phyloP scores from a whole-genome alignment of 140 eudicot genomes.

The Cichorium intybus region DNA sequence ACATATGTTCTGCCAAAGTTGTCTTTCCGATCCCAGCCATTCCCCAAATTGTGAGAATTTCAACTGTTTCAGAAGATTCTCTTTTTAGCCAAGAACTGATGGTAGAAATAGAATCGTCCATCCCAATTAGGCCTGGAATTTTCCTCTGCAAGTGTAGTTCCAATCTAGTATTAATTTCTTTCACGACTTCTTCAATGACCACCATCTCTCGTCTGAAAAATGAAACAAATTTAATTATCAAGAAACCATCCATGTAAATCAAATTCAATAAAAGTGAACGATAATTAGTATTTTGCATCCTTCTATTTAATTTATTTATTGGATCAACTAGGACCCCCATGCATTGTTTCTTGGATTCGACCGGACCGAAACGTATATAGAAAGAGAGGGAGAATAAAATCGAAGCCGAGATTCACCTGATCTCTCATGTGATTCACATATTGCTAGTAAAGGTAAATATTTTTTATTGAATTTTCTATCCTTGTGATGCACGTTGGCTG shows the following conservation, averaged over 20 bases:
- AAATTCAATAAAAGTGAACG: neutral
- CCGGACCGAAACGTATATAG: too few species aligned
- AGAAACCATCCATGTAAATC: too few species aligned
- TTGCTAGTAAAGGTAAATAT: too few species aligned
- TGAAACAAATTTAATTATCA: neutral
- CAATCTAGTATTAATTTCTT: neutral
- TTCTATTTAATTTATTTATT: too few species aligned
- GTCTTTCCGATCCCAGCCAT: conserved; percentile 16
- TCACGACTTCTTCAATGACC: conserved; percentile 9
- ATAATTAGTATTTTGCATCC: neutral
- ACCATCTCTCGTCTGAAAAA: neutral
- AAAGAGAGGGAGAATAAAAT: too few species aligned
- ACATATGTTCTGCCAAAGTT: too few species aligned
- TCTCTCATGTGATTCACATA: too few species aligned
- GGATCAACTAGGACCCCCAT: too few species aligned
- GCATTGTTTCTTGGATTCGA: too few species aligned
- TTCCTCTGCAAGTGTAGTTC: neutral
- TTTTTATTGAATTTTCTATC: too few species aligned
- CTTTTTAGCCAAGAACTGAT: conserved; percentile 5
- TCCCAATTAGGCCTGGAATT: neutral
- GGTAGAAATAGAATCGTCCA: neutral
- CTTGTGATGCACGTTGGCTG: too few species aligned
- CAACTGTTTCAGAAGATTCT: neutral
- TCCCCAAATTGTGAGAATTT: conserved; percentile 1
- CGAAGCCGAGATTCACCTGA: too few species aligned